Base-by-base conservation (phyloP, 108 stramenopile genomes). In the Parmales sp. region DNA sequence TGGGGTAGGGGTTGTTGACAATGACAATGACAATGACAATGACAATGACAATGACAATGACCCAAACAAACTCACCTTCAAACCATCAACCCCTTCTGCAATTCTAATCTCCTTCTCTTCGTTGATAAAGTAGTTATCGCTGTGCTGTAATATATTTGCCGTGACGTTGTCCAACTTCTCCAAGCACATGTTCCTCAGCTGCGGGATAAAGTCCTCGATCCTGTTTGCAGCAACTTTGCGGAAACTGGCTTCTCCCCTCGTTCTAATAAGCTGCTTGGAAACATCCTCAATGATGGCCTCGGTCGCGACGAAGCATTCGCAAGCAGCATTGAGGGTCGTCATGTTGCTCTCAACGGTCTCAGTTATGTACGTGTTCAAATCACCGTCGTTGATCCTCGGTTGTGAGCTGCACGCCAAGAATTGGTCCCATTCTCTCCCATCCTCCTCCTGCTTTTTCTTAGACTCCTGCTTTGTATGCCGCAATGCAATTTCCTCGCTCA, bases 331-430 rank as follows among this genome's bases (percentile, higher is more conserved):
- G 5, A 60, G 28, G 5, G 2, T 60, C 54, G 36, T 60, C 29
- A 34, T 20, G 3, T 28, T 11, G 13, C 31, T 11, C 3, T 60
- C 54, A 16, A 34, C 36, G 9, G 54, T 60, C 28, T 60, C 54
- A 31, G 29, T 60, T 5, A 60, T 34, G 54, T 60, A 60, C 11
- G 54, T 60, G 54, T 60, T 60, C 16, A 60, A 34, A 11, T 60
- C 54, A 3, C 31, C 13, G 31, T 60, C 54, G 2, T 28, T 60
- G 13, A 34, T 34, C 3, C 29, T 3, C 6, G 54, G 54, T 4
- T 20, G 4, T 11, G 13, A 34, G 26, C 31, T 34, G 54, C 54
- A 60, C n/a, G 54, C 26, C 2, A 20, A 34, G 54, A 34, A 60
- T 13, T 11, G 1, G 26, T 11, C 25, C 54, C 54, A 60, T 34